A percentile compares a stretch with the other conserved stretches of the same genome.
These are phyloP conservation scores for Morella rubra DNA, from an alignment of 306 rosid genomes.

Conservation along the genomic window DNA sequence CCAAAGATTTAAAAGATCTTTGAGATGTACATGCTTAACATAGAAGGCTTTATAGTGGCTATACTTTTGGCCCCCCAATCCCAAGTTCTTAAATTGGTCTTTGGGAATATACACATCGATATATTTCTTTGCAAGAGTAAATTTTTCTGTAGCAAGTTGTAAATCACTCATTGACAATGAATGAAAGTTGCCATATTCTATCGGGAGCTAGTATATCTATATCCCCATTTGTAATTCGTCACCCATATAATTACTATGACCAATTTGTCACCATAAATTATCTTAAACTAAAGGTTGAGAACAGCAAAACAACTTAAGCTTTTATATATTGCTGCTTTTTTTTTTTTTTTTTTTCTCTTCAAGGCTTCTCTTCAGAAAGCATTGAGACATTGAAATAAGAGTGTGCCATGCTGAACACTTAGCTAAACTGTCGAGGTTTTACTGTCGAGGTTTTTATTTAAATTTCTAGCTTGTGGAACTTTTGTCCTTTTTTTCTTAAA, in stretches of 20 bases:
- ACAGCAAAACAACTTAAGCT: background rate
- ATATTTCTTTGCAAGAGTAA: too few species aligned
- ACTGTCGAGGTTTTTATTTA: background rate
- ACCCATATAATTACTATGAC: background rate
- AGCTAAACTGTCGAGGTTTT: background rate
- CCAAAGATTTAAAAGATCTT: background rate
- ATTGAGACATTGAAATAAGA: background rate
- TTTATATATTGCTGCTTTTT: background rate
- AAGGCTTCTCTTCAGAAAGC: background rate
- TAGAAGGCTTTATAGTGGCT: background rate
- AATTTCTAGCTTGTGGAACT: background rate
- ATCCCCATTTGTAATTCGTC: background rate
- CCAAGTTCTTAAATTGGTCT: background rate
- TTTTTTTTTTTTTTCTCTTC: background rate
- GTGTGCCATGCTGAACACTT: background rate
- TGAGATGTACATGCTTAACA: too few species aligned
- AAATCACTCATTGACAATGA: background rate
- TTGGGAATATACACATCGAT: background rate
- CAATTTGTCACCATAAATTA: background rate
- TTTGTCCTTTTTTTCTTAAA: background rate
- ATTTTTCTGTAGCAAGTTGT: background rate
- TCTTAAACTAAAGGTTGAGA: background rate
- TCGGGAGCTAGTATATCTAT: background rate
- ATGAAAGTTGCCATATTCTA: background rate
- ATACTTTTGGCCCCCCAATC: background rate